phyloP scores from a whole-genome alignment of 108 stramenopile species.

The Nitzschia palea region DNA sequence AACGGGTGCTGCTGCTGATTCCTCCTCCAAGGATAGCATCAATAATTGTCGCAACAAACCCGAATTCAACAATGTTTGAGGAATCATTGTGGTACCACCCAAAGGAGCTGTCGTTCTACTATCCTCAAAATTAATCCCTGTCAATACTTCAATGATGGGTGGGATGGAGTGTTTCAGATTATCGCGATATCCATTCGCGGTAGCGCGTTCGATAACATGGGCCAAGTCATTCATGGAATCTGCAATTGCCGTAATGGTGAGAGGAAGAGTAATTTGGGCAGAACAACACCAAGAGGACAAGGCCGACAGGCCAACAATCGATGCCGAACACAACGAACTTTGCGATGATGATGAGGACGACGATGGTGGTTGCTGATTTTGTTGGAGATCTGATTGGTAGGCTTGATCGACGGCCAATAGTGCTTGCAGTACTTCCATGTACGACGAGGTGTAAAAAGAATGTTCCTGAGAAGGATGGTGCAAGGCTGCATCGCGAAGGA shows the following conservation, averaged over 20 bases:
- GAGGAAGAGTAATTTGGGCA: neutral
- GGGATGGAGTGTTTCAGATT: constrained; percentile 17
- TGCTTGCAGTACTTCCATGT: constrained; percentile 34
- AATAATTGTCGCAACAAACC: constrained; percentile 37
- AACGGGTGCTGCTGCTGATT: neutral
- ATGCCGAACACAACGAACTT: constrained; percentile 24
- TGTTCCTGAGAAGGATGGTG: constrained; percentile 5
- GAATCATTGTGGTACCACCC: neutral
- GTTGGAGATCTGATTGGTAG: constrained; percentile 4
- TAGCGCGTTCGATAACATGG: constrained; percentile 25
- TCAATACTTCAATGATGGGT: constrained; percentile 31
- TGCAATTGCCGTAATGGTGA: constrained; percentile 14
- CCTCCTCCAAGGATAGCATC: neutral
- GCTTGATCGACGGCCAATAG: constrained; percentile 41
- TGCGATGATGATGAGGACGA: neutral
- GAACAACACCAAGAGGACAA: constrained; percentile 37
- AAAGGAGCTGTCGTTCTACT: neutral
- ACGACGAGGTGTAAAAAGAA: constrained; percentile 8
- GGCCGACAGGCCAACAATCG: constrained; percentile 42
- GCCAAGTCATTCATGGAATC: constrained; percentile 37
- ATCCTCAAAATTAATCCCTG: constrained; percentile 13
- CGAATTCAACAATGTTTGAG: constrained; percentile 35
- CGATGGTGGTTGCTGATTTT: neutral
- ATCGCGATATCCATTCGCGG: neutral
- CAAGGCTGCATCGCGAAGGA: constrained; percentile 39